Evolutionary conservation across 208 protist genomes (phyloP).

Genomic region (Acanthamoeba sp.): DNA sequence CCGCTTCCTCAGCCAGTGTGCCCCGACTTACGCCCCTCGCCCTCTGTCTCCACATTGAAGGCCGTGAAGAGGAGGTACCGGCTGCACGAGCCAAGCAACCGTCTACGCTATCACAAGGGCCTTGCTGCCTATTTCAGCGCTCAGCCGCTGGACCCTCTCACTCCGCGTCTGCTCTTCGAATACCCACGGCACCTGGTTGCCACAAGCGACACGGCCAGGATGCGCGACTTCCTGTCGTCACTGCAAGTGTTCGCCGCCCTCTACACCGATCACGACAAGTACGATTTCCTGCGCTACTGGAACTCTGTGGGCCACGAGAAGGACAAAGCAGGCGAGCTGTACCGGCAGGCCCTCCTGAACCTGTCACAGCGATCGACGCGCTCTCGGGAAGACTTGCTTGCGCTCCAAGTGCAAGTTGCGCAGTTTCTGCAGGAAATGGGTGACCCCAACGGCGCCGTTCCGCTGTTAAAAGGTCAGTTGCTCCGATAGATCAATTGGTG

Average conservation of each 20-base stretch:
- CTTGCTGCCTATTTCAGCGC: neutral
- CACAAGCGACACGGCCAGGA: neutral
- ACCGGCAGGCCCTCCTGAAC: neutral
- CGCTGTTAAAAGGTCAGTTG: conserved; percentile 10
- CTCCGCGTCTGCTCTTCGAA: conserved; percentile 23
- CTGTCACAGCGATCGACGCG: neutral
- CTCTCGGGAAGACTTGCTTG: neutral
- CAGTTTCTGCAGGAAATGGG: conserved; percentile 51
- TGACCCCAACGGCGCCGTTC: conserved; percentile 41
- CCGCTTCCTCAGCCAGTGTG: neutral
- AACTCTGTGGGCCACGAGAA: conserved; percentile 39
- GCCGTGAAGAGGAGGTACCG: conserved; percentile 11
- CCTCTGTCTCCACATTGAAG: neutral
- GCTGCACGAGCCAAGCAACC: neutral
- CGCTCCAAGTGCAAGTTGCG: neutral
- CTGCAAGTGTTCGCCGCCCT: conserved; percentile 56
- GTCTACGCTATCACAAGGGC: neutral
- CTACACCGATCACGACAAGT: conserved; percentile 70
- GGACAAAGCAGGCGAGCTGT: conserved; percentile 2
- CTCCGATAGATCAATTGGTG: too few species aligned
- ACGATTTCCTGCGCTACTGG: conserved; percentile 72
- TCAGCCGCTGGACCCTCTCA: neutral
- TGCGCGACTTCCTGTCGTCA: conserved; percentile 47
- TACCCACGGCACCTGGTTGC: conserved; percentile 47
- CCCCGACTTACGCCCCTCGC: too few species aligned